Percentiles rank a stretch among this genome's conserved stretches.
Evolutionary conservation across 805 yeast species (phyloP).

Genomic region (Starmerella riodocensis): DNA sequence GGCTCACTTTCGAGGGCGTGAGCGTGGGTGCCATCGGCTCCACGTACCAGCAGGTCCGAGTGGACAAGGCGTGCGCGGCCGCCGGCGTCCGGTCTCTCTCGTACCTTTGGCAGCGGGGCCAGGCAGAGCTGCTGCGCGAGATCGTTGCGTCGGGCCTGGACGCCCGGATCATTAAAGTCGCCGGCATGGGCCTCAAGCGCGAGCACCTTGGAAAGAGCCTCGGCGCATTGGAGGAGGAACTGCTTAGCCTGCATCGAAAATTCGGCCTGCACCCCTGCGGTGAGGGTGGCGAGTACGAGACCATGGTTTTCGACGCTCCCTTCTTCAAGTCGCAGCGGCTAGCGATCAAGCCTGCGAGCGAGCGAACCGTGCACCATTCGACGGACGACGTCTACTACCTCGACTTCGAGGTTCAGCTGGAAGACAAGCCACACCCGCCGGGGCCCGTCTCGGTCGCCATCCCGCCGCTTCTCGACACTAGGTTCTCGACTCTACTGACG

Average conservation of each 20-base stretch:
- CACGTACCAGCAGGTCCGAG: conserved; percentile 87
- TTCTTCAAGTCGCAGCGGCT: conserved; percentile 45
- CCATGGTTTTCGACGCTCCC: conserved; percentile 82
- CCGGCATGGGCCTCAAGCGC: conserved; percentile 69
- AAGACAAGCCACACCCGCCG: conserved; percentile 33
- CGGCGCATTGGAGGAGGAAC: conserved; percentile 44
- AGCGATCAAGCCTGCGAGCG: conserved; percentile 29
- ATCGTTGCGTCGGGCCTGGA: conserved; percentile 58
- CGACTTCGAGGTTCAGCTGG: conserved; percentile 29
- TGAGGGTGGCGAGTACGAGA: conserved; percentile 97
- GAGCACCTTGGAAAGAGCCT: conserved; percentile 57
- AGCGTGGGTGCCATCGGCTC: conserved; percentile 94
- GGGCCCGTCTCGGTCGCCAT: conserved; percentile 16
- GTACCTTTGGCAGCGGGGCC: conserved; percentile 84
- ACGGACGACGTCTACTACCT: conserved; percentile 59
- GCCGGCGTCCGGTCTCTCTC: conserved; percentile 57
- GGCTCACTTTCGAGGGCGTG: conserved; percentile 71
- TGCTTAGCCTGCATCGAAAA: conserved; percentile 40
- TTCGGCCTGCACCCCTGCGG: conserved; percentile 92
- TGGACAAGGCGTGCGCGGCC: conserved; percentile 76
- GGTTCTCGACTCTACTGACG: conserved; percentile 25
- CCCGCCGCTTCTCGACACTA: conserved; percentile 24
- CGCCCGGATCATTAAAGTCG: conserved; percentile 82
- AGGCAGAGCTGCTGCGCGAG: conserved; percentile 63
- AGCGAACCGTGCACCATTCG: conserved; percentile 35